A percentile compares a stretch with the other conserved stretches of the same genome.
Evolutionary conservation across 805 yeast species (phyloP).

Genomic region (Metschnikowia orientalis): DNA sequence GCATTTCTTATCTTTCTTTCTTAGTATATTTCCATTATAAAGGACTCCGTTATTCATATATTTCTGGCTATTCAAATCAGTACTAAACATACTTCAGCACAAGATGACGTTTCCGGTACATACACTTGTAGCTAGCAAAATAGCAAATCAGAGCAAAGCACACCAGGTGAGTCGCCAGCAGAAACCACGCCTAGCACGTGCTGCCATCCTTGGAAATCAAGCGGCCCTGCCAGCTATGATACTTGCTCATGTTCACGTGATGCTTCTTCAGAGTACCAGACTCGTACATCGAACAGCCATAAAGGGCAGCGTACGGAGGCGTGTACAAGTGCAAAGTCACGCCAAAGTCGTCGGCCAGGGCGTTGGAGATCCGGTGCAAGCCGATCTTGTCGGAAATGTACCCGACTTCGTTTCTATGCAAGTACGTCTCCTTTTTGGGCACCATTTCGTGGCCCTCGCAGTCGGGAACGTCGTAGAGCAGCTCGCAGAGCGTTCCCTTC

Average conservation of each 20-base stretch:
- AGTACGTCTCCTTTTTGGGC: conserved; percentile 23
- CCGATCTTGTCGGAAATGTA: conserved; percentile 67
- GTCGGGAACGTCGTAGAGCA: conserved; percentile 49
- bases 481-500: conserved; percentile 55
- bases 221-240: conserved; percentile 60
- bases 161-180: no score
- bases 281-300: conserved; percentile 51
- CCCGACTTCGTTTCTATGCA: conserved; percentile 46
- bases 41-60: no score
- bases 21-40: no score
- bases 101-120: no score
- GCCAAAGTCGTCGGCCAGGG: conserved; percentile 38
- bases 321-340: conserved; percentile 70
- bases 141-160: no score
- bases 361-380: conserved; percentile 58
- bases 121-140: no score
- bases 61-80: no score
- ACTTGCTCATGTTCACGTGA: conserved; percentile 54
- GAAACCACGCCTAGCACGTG: conserved; percentile 20
- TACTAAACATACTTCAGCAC: no score
- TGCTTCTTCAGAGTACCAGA: conserved; percentile 45
- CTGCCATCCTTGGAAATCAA: conserved; percentile 13
- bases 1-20: no score
- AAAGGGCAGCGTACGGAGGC: conserved; percentile 68
- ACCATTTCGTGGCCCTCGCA: conserved; percentile 23